Evolutionary conservation across 1,284 basidiomycete genomes (phyloP), one percentile per base, ranked within the genome.

Genomic region (Rhodotorula sp.): DNA sequence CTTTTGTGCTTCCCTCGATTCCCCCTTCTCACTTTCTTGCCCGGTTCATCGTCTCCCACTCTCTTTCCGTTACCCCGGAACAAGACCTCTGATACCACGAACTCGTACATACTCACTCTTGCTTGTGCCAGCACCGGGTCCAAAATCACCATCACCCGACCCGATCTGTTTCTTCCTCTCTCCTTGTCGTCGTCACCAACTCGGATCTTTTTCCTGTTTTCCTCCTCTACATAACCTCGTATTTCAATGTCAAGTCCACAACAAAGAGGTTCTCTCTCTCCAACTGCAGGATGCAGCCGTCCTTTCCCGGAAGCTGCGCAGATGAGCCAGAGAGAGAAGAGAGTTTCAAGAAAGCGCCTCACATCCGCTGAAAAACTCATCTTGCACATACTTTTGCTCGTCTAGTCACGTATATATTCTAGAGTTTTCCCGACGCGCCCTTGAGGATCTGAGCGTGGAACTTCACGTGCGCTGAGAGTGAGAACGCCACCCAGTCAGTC

Each of bases 361-460:
- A 42, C 37, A 42, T 42, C 37, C 37, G 37, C 10, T 33, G 49
- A 22, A 15, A 14, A n/a, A 29, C 4, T n/a, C 22, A 22, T 51
- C n/a, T 10, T 26, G 24, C 8, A 12, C 8, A 12, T 51, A 10
- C n/a, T 12, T 22, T n/a, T 24, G 22, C 10, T 14, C 12, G 12
- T 51, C 49, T 22, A 24, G 33, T 24, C 22, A 37, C 30, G 14
- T 24, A 33, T 57, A 14, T 6, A 15, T 26, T 26, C 51, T 42
- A 65, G 6, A 42, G 46, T 37, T 60, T 61, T 45, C 53, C 29
- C 30, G 45, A 24, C 8, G 60, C 60, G 6, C 80, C 79, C 69
- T 83, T 83, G 67, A 84, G 79, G 78, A 79, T 76, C 76, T 82
- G 80, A 30, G 83, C 82, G 69, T 84, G 84, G 78, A 78, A 84